Evolutionary conservation across 371 early-diverging fungal species (phyloP), one percentile per base, ranked within the genome.

Genomic region (Encephalitozoon hellem): DNA sequence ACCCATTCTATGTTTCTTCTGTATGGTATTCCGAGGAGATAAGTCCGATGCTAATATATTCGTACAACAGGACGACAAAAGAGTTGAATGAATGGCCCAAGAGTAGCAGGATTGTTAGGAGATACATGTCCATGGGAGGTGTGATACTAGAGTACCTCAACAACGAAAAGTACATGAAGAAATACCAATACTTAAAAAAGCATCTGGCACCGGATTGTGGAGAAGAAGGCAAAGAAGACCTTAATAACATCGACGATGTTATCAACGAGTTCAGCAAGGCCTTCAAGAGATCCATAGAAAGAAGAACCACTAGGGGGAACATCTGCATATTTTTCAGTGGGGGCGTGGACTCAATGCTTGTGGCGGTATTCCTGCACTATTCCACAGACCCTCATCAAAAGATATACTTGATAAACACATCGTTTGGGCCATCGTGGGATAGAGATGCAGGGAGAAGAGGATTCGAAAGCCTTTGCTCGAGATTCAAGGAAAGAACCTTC

Each of bases 351-450:
- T 78, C 79, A 1, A 30, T 74, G 41, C 26, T 81, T 9, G 23
- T 81, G 38, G 72, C 77, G 9, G 18, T 78, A 4, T 71, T 68
- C 59, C 9, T 71, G 0, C 69, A 78, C 68, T 34, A 67, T 52
- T 30, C 54, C 15, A 25, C 49, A 39, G 23, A 23, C 21, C 23
- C 23, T 6, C 12, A 23, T 12, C 9, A 53, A 28, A 8, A 26
- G 38, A 76, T 81, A 30, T 77, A 76, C 55, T 41, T 81, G 53
- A 66, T 81, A 18, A 78, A 78, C 65, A 81, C 82, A 45, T 38
- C 69, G 34, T 78, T 78, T 67, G 41, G 32, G 4, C 54, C 54
- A 11, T 53, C 53, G 8, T 75, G 25, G 30, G 82, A 81, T 68
- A 54, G 82, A 65, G 49, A 41, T n/a, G 26, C 25, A 0, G 78